Conservation (phyloP, 176 grass and related monocot genomes). For the Juncus inflexus region DNA sequence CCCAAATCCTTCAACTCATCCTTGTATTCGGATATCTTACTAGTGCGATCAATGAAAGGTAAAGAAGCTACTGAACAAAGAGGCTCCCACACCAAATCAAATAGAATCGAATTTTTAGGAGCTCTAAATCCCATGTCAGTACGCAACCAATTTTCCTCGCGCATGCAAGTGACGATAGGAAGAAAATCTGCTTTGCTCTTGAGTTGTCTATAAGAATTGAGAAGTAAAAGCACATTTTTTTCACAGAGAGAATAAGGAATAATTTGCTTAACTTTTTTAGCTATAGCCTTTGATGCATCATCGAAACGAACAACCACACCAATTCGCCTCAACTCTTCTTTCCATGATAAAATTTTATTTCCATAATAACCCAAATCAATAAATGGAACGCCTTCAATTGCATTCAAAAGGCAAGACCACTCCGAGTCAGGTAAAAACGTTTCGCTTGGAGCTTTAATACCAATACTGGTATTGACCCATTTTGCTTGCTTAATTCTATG, state of each 20-base stretch:
- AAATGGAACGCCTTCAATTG: conserved; percentile 30
- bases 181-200: background rate
- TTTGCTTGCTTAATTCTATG: conserved; percentile 30
- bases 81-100: conserved; percentile 30
- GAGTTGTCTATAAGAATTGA: conserved; percentile 39
- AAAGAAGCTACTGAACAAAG: conserved; percentile 44
- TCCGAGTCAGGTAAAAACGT: conserved; percentile 43
- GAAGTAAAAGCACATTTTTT: conserved; percentile 39
- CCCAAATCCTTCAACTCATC: conserved; percentile 45
- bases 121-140: conserved; percentile 46
- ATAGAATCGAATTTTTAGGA: conserved; percentile 37
- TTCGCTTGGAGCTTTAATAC: conserved; percentile 36
- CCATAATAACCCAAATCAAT: conserved; percentile 62
- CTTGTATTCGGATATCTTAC: conserved; percentile 49
- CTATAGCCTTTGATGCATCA: conserved; percentile 37
- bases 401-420: conserved; percentile 46
- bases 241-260: conserved; percentile 14
- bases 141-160: conserved; percentile 40
- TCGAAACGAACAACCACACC: conserved; percentile 36
- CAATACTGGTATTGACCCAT: conserved; percentile 61
- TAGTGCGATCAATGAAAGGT: conserved; percentile 47
- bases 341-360: conserved; percentile 28
- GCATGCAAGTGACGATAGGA: conserved; percentile 25
- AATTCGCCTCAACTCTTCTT: conserved; percentile 37
- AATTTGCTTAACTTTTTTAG: conserved; percentile 24